A percentile compares a stretch with the other conserved stretches of the same genome.
phyloP scores from a whole-genome alignment of 1,284 basidiomycete species.

The Boletus hoseneyae region DNA sequence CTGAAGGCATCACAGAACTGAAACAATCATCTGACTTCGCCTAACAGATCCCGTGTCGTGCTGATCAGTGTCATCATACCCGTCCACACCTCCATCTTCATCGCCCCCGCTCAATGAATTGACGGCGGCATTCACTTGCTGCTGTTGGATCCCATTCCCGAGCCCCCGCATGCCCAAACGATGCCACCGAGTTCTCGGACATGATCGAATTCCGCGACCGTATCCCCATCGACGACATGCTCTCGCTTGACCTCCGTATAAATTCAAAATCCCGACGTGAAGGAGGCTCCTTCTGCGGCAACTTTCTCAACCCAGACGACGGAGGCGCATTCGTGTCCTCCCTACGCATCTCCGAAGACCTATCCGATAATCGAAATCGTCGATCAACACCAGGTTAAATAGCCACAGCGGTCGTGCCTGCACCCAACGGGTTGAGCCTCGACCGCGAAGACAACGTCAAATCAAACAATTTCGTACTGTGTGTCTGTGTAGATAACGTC shows the following conservation, averaged over 20 bases:
- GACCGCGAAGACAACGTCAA: slow-evolving; percentile 35
- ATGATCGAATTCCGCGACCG: slow-evolving; percentile 55
- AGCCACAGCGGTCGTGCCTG: slow-evolving; percentile 44
- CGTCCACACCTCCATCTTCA: slow-evolving; percentile 74
- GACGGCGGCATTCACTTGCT: slow-evolving; percentile 77
- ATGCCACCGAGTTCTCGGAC: slow-evolving; percentile 40
- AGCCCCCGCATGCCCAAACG: slow-evolving; percentile 38
- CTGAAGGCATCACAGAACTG: slow-evolving; percentile 19
- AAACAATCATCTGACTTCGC: slow-evolving; percentile 23
- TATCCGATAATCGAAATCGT: slow-evolving; percentile 70
- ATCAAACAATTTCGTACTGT: slow-evolving; percentile 59
- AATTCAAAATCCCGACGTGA: slow-evolving; percentile 76
- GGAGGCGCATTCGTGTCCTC: slow-evolving; percentile 33
- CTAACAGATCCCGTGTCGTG: slow-evolving; percentile 29
- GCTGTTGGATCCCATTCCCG: slow-evolving; percentile 63
- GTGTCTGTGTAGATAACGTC: slow-evolving; percentile 26
- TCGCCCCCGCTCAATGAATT: slow-evolving; percentile 75
- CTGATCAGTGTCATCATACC: slow-evolving; percentile 47
- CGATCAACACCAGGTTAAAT: slow-evolving; percentile 70
- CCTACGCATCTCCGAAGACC: slow-evolving; percentile 46
- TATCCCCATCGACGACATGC: slow-evolving; percentile 74
- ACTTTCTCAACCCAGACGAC: slow-evolving; percentile 55
- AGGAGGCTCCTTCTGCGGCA: slow-evolving; percentile 58
- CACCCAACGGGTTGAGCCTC: slow-evolving; percentile 37
- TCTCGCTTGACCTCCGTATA: slow-evolving; percentile 60